Evolutionary conservation across 164 flowering plant genomes (phyloP).

Genomic region (Stephania japonica): DNA sequence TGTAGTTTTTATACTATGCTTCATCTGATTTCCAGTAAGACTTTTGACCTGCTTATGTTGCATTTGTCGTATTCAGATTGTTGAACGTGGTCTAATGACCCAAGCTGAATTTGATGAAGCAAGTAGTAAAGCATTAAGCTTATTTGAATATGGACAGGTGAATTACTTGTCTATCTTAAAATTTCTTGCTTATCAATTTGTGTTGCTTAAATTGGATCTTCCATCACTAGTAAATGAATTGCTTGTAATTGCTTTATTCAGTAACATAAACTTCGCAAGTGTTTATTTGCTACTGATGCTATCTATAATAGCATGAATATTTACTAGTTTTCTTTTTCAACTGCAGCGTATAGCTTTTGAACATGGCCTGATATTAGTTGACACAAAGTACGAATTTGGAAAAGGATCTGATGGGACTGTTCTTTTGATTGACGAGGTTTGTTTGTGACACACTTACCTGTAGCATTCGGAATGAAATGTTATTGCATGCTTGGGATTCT

Average conservation of each 20-base stretch:
- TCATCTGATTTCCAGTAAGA: background rate
- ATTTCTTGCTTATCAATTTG: background rate
- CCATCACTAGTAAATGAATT: background rate
- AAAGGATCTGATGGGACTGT: constrained; percentile 76
- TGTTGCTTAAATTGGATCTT: background rate
- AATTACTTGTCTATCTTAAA: background rate
- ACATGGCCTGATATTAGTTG: constrained; percentile 85
- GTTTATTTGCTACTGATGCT: background rate
- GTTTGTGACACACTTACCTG: background rate
- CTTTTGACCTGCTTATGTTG: constrained; percentile 5
- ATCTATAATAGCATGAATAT: background rate
- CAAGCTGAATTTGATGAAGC: constrained; percentile 82
- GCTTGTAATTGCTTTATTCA: too few species aligned
- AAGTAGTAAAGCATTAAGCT: constrained; percentile 67
- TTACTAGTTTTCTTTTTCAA: background rate
- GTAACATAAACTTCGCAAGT: too few species aligned
- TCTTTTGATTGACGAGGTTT: constrained; percentile 86
- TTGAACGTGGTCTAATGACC: constrained; percentile 75
- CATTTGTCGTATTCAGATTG: constrained; percentile 45
- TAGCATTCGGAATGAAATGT: background rate
- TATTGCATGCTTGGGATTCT: background rate
- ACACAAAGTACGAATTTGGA: constrained; percentile 97
- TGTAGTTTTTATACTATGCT: background rate
- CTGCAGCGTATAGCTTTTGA: constrained; percentile 69
- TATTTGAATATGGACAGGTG: constrained; percentile 96